A percentile compares a stretch with the other conserved stretches of the same genome.
Conservation (phyloP, 2,329 filamentous ascomycete species). For the Colletotrichum sp. region DNA sequence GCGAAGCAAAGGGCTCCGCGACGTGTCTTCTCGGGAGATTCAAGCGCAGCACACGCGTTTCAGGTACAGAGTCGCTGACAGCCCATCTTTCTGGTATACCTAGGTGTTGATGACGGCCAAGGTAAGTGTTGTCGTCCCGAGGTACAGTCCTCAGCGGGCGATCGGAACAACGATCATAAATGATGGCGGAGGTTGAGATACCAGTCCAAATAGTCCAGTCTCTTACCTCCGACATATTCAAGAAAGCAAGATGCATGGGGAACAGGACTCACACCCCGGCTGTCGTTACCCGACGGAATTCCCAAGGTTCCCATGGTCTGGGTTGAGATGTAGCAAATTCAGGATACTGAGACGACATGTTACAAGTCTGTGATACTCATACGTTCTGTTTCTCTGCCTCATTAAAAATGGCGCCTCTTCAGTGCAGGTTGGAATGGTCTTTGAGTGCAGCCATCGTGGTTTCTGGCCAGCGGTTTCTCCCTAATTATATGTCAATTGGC, state of each 20-base stretch:
- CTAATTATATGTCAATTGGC: neutral
- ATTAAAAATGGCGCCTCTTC: neutral
- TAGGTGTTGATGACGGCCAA: neutral
- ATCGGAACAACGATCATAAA: neutral
- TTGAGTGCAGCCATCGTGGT: neutral
- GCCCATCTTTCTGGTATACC: neutral
- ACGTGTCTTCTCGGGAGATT: neutral
- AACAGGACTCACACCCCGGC: neutral
- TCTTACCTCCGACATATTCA: neutral
- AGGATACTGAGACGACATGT: neutral
- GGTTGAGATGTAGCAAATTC: neutral
- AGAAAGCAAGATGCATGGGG: neutral
- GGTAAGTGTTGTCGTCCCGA: neutral
- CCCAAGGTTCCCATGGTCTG: neutral
- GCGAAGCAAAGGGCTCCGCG: neutral
- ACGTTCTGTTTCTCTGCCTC: neutral
- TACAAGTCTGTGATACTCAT: neutral
- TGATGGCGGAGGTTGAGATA: neutral
- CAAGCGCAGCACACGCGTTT: neutral
- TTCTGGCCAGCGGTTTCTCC: neutral
- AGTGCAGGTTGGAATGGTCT: neutral
- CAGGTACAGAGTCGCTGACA: neutral
- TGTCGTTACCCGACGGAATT: neutral
- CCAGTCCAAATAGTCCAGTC: neutral
- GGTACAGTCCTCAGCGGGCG: neutral